Evolutionary conservation across 2,329 filamentous ascomycete species (phyloP).

Genomic region (Fusarium buharicum): DNA sequence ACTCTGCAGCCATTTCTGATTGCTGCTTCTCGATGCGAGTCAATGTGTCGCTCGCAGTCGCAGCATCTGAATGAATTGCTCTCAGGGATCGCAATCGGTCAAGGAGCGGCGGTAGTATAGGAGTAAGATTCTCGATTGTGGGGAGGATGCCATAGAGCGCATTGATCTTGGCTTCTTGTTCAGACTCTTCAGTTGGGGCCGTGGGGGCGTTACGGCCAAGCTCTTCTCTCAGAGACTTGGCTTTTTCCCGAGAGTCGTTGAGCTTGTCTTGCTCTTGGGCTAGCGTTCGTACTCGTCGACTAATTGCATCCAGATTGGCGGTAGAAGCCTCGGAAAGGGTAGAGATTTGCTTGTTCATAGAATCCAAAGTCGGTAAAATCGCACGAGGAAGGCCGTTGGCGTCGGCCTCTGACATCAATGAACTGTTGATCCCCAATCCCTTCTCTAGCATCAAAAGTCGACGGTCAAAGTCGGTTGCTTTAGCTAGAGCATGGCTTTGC

Average conservation of each 20-base stretch:
- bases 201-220: conserved; percentile 59
- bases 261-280: conserved; percentile 78
- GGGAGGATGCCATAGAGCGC: conserved; percentile 89
- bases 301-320: conserved; percentile 77
- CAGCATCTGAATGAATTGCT: conserved; percentile 87
- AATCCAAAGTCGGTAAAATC: conserved; percentile 83
- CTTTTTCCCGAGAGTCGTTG: conserved; percentile 71
- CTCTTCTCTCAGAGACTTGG: conserved; percentile 70
- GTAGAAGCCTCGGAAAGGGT: conserved; percentile 78
- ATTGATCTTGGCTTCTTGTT: conserved; percentile 88
- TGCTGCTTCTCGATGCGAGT: conserved; percentile 82
- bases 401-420: conserved; percentile 71
- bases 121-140: conserved; percentile 86
- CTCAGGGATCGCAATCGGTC: conserved; percentile 86
- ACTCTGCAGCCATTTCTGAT: conserved; percentile 82
- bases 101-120: conserved; percentile 84
- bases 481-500: conserved; percentile 76
- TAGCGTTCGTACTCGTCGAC: conserved; percentile 74
- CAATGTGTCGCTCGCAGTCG: conserved; percentile 80
- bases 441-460: conserved; percentile 83
- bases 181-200: conserved; percentile 63
- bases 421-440: conserved; percentile 79
- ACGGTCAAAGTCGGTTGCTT: conserved; percentile 87
- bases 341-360: conserved; percentile 81
- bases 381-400: conserved; percentile 69